phyloP scores from a whole-genome alignment of 139 green algal species.

The Chlorella sp. region DNA sequence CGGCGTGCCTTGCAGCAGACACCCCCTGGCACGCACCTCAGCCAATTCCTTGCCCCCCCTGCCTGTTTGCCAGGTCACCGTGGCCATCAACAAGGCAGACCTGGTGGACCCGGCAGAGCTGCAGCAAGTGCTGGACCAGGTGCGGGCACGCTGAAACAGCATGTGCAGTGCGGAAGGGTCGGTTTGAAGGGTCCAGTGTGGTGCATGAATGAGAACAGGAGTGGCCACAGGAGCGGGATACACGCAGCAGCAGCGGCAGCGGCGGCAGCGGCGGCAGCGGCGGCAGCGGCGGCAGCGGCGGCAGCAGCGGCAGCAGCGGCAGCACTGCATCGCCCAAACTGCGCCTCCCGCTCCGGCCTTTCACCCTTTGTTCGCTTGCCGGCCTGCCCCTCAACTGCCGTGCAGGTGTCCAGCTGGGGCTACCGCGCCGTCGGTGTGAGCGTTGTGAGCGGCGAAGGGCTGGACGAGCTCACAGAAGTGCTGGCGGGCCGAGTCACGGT shows the following conservation, averaged over 20 bases:
- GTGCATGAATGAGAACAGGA: no score
- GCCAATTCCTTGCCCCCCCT: no score
- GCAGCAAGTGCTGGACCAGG: conserved; percentile 42
- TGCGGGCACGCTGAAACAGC: no score
- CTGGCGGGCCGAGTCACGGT: conserved; percentile 75
- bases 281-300: not conserved
- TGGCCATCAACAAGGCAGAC: conserved; percentile 97
- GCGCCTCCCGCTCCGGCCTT: no score
- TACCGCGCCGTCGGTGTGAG: conserved; percentile 82
- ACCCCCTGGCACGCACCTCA: no score
- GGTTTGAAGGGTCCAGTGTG: no score
- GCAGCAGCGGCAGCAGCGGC: no score
- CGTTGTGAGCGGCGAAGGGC: conserved; percentile 67
- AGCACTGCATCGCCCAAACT: no score
- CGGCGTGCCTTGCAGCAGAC: no score
- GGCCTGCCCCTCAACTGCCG: not conserved
- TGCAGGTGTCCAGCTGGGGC: conserved; percentile 79
- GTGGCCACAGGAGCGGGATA: no score
- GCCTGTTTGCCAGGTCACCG: conserved; percentile 53
- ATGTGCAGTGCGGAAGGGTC: no score
- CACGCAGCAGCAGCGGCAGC: not conserved
- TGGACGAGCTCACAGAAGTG: conserved; percentile 61
- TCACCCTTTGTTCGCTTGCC: not conserved
- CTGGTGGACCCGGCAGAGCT: conserved; percentile 65
- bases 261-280: no score